These are phyloP conservation scores for Pyrenophora graminea DNA, from an alignment of 2,329 filamentous ascomycete species.

Conservation along the genomic window DNA sequence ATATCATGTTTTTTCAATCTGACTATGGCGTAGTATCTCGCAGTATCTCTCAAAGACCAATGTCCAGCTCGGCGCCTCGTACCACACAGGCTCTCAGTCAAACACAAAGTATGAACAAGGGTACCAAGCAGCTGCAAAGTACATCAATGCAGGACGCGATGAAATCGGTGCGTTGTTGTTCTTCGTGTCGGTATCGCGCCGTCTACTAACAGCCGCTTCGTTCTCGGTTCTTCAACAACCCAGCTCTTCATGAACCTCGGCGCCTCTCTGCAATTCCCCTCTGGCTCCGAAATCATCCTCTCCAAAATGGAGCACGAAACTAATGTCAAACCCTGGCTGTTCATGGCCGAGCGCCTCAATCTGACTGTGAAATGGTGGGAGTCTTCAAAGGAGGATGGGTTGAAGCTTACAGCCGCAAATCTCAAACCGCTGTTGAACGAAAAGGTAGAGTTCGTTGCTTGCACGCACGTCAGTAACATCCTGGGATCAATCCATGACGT, in stretches of 20 bases:
- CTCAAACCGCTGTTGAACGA: slow-evolving; percentile 63
- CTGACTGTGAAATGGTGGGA: slow-evolving; percentile 73
- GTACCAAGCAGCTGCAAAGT: slow-evolving; percentile 67
- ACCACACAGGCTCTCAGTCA: slow-evolving; percentile 63
- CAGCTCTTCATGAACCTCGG: slow-evolving; percentile 74
- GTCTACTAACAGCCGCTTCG: slow-evolving; percentile 42
- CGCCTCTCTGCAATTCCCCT: slow-evolving; percentile 36
- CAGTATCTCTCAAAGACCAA: slow-evolving; percentile 71
- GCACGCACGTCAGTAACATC: slow-evolving; percentile 75
- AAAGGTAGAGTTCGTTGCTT: slow-evolving; percentile 71
- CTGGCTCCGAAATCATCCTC: slow-evolving; percentile 68
- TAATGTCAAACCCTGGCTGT: slow-evolving; percentile 74
- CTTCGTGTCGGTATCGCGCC: not conserved
- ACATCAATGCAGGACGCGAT: slow-evolving; percentile 68
- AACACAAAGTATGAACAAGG: slow-evolving; percentile 64
- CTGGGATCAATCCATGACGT: slow-evolving; percentile 72
- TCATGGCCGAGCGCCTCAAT: slow-evolving; percentile 64
- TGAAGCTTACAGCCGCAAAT: slow-evolving; percentile 62
- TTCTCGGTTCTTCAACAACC: slow-evolving; percentile 74
- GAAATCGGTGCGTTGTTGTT: slow-evolving; percentile 60
- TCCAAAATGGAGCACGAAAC: slow-evolving; percentile 78
- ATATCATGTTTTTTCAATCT: not conserved
- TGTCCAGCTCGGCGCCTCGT: slow-evolving; percentile 75
- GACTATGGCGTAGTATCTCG: slow-evolving; percentile 53
- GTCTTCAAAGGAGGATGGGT: slow-evolving; percentile 52